Evolutionary conservation across 257 asterid genomes (phyloP), one percentile per base, ranked within the genome.

Genomic region (Solanum lycopersicoides): DNA sequence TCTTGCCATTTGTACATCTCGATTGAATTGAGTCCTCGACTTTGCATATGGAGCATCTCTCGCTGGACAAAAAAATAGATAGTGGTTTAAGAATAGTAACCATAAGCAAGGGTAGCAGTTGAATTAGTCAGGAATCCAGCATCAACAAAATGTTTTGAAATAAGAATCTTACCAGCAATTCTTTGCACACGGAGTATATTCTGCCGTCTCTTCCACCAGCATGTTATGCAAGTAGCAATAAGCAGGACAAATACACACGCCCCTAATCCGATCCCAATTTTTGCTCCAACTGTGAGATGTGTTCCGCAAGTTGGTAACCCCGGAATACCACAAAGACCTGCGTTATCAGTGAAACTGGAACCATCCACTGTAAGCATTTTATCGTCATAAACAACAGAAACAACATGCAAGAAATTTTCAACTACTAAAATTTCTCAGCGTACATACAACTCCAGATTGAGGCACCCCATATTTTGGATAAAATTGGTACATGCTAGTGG

Each of bases 121-220:
- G 79, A 72, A 59, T 21, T 34, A 41, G 8, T 34, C 77, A 15
- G 42, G 77, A 32, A 71, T 71, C 45, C 12, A 34, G 45, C 15
- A 18, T 34, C 45, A 7, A 80, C 42, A 80, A 47, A 28, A 7
- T 20, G n/a, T 71, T 71, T 73, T 73, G 21, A 59, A 75, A 56
- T 15, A 32, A 69, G 44, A 89, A 82, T 72, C 84, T 88, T 89
- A 96, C 99, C 98, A 47, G 99, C 98, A 44, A 95, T 93, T 93
- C 94, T 93, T 89, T 95, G 98, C 88, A 98, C 89, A 84, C 99
- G 96, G 79, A 97, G 97, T 90, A 97, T 92, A 87, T 96, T 97
- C 91, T 96, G 96, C 59, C 98, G 89, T 89, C 99, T 90, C 92
- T 95, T 97, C 99, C 99, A 96, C 99, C 99, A 96, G 87, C 96